Conservation (phyloP, 106 monocot genomes). For the Alisma plantagoaquatica region DNA sequence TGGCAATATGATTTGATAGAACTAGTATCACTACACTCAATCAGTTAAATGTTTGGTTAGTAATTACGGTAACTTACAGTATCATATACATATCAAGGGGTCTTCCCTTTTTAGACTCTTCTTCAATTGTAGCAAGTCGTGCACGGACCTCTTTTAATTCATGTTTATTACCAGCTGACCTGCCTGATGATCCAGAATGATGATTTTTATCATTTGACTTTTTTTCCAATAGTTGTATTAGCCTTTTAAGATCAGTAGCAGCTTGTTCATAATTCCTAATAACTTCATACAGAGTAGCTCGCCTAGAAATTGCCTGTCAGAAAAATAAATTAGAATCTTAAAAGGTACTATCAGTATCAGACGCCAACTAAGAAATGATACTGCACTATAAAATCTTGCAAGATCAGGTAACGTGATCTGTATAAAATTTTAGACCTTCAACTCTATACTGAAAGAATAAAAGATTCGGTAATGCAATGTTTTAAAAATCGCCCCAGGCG, state of each 20-base stretch:
- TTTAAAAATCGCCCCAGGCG: no score
- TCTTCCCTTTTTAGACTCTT: constrained; percentile 41
- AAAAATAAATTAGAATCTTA: no score
- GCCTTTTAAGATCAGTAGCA: constrained; percentile 46
- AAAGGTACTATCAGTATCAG: no score
- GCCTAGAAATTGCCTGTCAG: constrained; percentile 78
- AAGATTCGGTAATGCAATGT: no score
- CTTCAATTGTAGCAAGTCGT: constrained; percentile 55
- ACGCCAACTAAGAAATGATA: no score
- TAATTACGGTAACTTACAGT: constrained; percentile 41
- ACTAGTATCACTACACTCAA: no score
- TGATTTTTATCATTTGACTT: constrained; percentile 17
- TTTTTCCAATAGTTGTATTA: constrained; percentile 55
- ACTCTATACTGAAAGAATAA: no score
- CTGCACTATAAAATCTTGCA: no score
- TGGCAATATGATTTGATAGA: no score
- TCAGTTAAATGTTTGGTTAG: neutral
- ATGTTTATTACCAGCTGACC: constrained; percentile 11
- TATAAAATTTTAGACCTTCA: no score
- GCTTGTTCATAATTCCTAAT: constrained; percentile 84
- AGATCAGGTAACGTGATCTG: no score
- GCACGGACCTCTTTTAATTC: constrained; percentile 35
- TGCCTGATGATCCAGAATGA: constrained; percentile 2
- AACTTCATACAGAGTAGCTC: constrained; percentile 84
- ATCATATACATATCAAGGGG: constrained; percentile 79